These are phyloP conservation scores for Schizophyllum amplum DNA, from an alignment of 1,284 basidiomycete genomes.

Conservation along the genomic window DNA sequence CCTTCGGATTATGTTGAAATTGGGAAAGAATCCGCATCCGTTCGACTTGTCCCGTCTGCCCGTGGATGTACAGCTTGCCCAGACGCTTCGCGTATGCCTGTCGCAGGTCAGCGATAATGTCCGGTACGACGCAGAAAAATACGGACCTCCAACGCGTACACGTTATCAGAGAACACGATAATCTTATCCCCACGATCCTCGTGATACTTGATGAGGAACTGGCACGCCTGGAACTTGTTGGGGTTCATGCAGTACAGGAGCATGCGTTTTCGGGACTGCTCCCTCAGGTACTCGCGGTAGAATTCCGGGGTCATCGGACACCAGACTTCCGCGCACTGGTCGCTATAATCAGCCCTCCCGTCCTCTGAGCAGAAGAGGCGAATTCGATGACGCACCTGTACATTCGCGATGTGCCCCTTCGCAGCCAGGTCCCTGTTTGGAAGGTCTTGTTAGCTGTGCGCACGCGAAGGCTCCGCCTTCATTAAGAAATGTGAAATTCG, in stretches of 20 bases:
- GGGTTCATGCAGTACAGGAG: slow-evolving; percentile 99
- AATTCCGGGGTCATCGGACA: slow-evolving; percentile 99
- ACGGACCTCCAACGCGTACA: slow-evolving; percentile 88
- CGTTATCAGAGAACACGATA: slow-evolving; percentile 99
- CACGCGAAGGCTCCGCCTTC: no score
- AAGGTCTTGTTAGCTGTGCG: slow-evolving; percentile 5
- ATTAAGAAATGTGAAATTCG: slow-evolving; percentile 2
- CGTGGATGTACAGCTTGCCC: slow-evolving; percentile 94
- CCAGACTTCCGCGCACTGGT: slow-evolving; percentile 97
- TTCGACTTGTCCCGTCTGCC: slow-evolving; percentile 92
- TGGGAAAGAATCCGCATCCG: slow-evolving; percentile 91
- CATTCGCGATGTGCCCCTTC: slow-evolving; percentile 98
- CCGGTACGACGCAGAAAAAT: slow-evolving; percentile 1
- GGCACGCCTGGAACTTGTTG: slow-evolving; percentile 98
- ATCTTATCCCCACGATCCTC: slow-evolving; percentile 98
- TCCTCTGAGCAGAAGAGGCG: background rate
- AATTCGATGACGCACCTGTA: slow-evolving; percentile 59
- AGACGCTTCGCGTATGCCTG: slow-evolving; percentile 95
- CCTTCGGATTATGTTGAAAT: slow-evolving; percentile 93
- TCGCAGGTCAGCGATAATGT: slow-evolving; percentile 7
- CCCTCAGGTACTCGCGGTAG: slow-evolving; percentile 94
- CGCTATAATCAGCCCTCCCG: background rate
- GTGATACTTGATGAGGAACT: slow-evolving; percentile 98
- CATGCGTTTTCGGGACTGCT: slow-evolving; percentile 90
- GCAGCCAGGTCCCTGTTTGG: slow-evolving; percentile 80